phyloP scores from a whole-genome alignment of 306 rosid genomes.

The Abrus precatorius region DNA sequence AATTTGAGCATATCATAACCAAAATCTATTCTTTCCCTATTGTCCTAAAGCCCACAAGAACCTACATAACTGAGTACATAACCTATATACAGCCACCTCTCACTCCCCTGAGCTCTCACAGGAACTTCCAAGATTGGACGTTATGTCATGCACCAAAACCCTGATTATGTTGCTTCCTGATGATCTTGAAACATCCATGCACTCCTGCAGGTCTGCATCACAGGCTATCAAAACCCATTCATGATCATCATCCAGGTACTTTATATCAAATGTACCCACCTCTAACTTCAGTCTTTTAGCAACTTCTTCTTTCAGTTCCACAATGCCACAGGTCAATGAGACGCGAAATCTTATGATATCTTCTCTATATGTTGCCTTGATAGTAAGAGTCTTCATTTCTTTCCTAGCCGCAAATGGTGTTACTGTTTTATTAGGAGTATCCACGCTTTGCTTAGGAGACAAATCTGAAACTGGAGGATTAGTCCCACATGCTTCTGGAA shows the following conservation, averaged over 20 bases:
- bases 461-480: conserved; percentile 55
- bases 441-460: conserved; percentile 62
- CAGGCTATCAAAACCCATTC: conserved; percentile 95
- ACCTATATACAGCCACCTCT: conserved; percentile 54
- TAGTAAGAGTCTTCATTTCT: conserved; percentile 69
- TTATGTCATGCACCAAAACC: conserved; percentile 74
- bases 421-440: conserved; percentile 42
- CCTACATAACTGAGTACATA: conserved; percentile 44
- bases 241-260: conserved; percentile 86
- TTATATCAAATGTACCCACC: conserved; percentile 78
- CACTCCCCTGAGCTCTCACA: conserved; percentile 73
- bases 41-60: conserved; percentile 51
- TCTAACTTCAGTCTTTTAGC: conserved; percentile 83
- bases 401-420: conserved; percentile 51
- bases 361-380: conserved; percentile 86
- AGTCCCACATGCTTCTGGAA: conserved; percentile 64
- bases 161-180: conserved; percentile 74
- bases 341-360: conserved; percentile 83
- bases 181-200: conserved; percentile 75
- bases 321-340: conserved; percentile 57
- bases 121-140: conserved; percentile 76
- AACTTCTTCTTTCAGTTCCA: conserved; percentile 78
- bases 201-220: conserved; percentile 91
- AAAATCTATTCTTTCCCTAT: conserved; percentile 51
- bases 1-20: conserved; percentile 49